These are phyloP conservation scores for Sarocladium oryzae DNA, from an alignment of 2,329 filamentous ascomycete genomes.

Conservation along the genomic window DNA sequence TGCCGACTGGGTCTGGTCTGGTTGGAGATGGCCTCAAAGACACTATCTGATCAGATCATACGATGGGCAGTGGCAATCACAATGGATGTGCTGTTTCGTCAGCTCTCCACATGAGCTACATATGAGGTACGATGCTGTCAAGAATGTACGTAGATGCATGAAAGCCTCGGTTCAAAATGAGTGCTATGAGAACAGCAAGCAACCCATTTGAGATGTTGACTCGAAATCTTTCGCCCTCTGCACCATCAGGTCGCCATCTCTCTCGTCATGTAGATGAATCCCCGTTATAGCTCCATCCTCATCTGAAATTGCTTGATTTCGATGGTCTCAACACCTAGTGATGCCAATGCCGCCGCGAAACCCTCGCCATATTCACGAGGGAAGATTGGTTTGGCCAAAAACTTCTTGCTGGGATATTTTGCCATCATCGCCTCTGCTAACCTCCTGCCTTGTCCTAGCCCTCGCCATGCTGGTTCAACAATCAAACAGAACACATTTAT, in stretches of 20 bases:
- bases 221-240: too few species aligned
- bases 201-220: background rate
- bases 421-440: conserved; percentile 15
- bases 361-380: conserved; percentile 13
- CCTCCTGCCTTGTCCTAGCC: conserved; percentile 14
- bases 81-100: too few species aligned
- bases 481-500: conserved; percentile 13
- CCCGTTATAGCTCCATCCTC: conserved; percentile 8
- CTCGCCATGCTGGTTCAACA: conserved; percentile 15
- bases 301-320: conserved; percentile 11
- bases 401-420: conserved; percentile 14
- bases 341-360: conserved; percentile 11
- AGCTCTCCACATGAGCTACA: too few species aligned
- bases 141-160: too few species aligned
- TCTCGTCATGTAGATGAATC: too few species aligned
- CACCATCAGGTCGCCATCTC: background rate
- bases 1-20: too few species aligned
- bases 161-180: too few species aligned
- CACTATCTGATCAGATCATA: too few species aligned
- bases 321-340: conserved; percentile 9
- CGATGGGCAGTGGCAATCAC: too few species aligned
- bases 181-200: too few species aligned
- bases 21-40: too few species aligned
- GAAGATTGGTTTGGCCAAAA: conserved; percentile 9
- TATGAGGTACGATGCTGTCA: too few species aligned